Conservation (phyloP, 139 green algal species). For the Dunaliella sp. region DNA sequence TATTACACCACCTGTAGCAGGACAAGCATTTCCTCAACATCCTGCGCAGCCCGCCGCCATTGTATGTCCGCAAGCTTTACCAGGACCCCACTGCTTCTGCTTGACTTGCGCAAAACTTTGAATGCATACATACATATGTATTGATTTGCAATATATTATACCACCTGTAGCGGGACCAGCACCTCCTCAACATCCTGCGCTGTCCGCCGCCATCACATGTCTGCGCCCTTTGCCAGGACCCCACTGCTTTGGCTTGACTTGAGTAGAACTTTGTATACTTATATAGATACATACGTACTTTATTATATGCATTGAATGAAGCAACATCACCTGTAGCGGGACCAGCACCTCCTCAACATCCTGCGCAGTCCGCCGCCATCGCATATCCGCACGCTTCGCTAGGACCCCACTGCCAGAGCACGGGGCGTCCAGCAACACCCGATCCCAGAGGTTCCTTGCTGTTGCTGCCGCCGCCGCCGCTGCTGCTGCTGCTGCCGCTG, state of each 20-base stretch:
- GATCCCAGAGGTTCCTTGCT: slow-evolving; percentile 52
- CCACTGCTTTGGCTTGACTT: background rate
- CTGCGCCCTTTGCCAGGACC: no score
- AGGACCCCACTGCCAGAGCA: slow-evolving; percentile 86
- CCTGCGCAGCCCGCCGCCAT: no score
- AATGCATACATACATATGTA: no score
- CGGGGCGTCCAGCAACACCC: slow-evolving; percentile 86
- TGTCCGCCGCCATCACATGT: no score
- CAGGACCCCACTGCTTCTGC: no score
- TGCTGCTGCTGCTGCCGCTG: background rate
- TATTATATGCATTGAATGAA: background rate
- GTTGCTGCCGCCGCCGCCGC: slow-evolving; percentile 1
- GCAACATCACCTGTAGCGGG: slow-evolving; percentile 49
- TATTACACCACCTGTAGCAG: no score
- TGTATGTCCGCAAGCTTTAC: no score
- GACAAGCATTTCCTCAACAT: no score
- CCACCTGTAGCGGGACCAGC: no score
- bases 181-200: no score
- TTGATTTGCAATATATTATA: no score
- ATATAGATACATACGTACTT: background rate
- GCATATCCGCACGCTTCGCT: slow-evolving; percentile 81
- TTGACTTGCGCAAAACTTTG: no score
- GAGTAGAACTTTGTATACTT: background rate
- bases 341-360: slow-evolving; percentile 58
- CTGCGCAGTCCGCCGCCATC: slow-evolving; percentile 69